Evolutionary conservation across 306 rosid species (phyloP).

Genomic region (Sechiopsis laciniata): DNA sequence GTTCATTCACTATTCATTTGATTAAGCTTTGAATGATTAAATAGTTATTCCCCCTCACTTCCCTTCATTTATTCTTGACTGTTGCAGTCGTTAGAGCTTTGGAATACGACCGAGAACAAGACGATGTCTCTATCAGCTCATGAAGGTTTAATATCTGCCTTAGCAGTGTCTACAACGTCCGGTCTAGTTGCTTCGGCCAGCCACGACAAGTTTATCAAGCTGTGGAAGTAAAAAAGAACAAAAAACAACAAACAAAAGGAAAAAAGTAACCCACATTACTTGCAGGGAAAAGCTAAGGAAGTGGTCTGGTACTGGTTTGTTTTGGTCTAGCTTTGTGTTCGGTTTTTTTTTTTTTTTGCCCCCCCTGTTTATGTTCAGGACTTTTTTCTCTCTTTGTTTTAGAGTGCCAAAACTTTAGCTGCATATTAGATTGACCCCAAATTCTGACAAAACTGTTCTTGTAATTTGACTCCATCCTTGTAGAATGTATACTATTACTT

Average conservation of each 20-base stretch:
- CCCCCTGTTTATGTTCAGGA: too few species aligned
- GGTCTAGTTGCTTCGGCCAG: conserved; percentile 93
- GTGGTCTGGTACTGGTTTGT: conserved; percentile 13
- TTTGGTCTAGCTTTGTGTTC: conserved; percentile 1
- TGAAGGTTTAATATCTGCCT: conserved; percentile 71
- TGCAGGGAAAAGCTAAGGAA: background rate
- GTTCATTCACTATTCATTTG: background rate
- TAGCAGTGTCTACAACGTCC: conserved; percentile 66
- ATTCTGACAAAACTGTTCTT: conserved; percentile 14
- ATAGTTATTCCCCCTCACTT: background rate
- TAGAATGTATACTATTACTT: conserved; percentile 20
- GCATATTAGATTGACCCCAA: conserved; percentile 12
- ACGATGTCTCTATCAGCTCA: conserved; percentile 87
- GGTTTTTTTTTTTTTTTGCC: background rate
- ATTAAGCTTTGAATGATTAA: background rate
- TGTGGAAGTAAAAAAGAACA: conserved; percentile 53
- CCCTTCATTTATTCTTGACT: background rate
- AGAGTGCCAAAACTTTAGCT: conserved; percentile 10
- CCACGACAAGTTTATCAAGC: conserved; percentile 80
- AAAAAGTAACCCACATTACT: background rate
- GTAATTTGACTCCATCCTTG: conserved; percentile 9
- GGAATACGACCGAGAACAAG: conserved; percentile 91
- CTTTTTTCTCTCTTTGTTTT: background rate
- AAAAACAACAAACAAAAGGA: background rate
- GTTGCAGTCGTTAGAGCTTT: conserved; percentile 87